Percentiles rank a stretch among this genome's conserved stretches.
Evolutionary conservation across 345 rosid species (phyloP).

Genomic region (Aquilaria yunnanensis): DNA sequence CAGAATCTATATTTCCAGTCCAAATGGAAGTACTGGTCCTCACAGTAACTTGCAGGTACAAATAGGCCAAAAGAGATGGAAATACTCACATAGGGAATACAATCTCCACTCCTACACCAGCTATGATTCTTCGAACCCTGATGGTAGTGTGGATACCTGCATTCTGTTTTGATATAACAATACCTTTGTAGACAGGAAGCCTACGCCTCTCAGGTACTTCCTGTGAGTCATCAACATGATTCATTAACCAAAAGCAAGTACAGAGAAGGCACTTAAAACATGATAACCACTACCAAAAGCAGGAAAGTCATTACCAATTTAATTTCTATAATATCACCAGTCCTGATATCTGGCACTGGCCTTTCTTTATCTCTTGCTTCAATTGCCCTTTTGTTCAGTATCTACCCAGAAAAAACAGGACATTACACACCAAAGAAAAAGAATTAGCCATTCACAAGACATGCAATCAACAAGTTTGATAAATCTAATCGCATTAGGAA

Average conservation of each 20-base stretch:
- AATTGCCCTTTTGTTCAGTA: constrained; percentile 71
- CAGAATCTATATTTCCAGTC: no score
- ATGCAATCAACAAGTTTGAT: no score
- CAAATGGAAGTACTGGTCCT: no score
- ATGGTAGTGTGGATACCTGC: constrained; percentile 89
- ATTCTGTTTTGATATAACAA: constrained; percentile 78
- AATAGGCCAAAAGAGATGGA: no score
- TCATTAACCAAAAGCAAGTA: constrained; percentile 3
- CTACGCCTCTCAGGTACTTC: constrained; percentile 81
- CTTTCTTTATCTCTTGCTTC: constrained; percentile 65
- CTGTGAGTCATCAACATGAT: constrained; percentile 30
- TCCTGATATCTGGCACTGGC: constrained; percentile 74
- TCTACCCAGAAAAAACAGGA: constrained; percentile 29
- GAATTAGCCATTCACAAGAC: neutral
- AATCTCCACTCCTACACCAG: constrained; percentile 38
- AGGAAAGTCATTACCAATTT: constrained; percentile 48
- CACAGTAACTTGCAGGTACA: no score
- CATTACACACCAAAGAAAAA: neutral
- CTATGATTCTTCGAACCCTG: constrained; percentile 75
- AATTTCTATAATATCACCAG: constrained; percentile 77
- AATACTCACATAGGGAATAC: constrained; percentile 11
- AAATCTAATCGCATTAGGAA: no score
- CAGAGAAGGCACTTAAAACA: neutral
- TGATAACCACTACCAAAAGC: constrained; percentile 6
- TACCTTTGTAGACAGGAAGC: constrained; percentile 76